A percentile compares a stretch with the other conserved stretches of the same genome.
Conservation (phyloP, 1,284 basidiomycete species). For the Moesziomyces sp. region DNA sequence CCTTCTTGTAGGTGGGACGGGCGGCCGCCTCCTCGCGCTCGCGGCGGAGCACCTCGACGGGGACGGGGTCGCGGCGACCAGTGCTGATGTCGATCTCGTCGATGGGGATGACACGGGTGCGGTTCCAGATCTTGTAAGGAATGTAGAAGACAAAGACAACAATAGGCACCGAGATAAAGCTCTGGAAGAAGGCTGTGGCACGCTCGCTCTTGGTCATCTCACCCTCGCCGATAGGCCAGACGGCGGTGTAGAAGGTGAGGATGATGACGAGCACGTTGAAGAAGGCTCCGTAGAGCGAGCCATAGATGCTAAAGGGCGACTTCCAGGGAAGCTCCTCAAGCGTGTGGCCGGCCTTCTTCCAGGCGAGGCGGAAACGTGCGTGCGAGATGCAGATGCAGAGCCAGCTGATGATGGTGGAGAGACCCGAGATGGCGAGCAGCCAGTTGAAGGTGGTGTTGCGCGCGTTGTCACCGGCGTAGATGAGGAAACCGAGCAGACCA, state of each 20-base stretch:
- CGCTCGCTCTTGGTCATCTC: slow-evolving; percentile 48
- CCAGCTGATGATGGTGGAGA: slow-evolving; percentile 71
- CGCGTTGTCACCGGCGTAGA: slow-evolving; percentile 67
- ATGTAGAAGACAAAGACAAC: slow-evolving; percentile 47
- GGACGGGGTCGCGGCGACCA: slow-evolving; percentile 58
- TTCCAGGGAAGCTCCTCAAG: slow-evolving; percentile 71
- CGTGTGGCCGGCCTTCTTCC: slow-evolving; percentile 70
- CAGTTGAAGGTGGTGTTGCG: slow-evolving; percentile 69
- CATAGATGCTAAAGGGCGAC: slow-evolving; percentile 70
- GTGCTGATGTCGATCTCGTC: slow-evolving; percentile 64
- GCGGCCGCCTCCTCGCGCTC: slow-evolving; percentile 60
- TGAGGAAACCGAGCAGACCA: slow-evolving; percentile 61
- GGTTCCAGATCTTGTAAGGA: slow-evolving; percentile 50
- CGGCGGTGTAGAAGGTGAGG: slow-evolving; percentile 49
- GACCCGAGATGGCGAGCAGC: slow-evolving; percentile 71
- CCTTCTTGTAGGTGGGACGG: slow-evolving; percentile 47
- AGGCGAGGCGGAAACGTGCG: slow-evolving; percentile 74
- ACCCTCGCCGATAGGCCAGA: slow-evolving; percentile 63
- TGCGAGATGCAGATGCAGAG: slow-evolving; percentile 57
- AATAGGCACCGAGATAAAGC: slow-evolving; percentile 68
- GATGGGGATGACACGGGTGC: slow-evolving; percentile 44
- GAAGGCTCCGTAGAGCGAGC: slow-evolving; percentile 69
- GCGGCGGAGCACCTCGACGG: slow-evolving; percentile 57
- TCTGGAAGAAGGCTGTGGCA: slow-evolving; percentile 70
- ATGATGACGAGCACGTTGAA: slow-evolving; percentile 58